Conservation (phyloP, 768 basidiomycete genomes). For the Suillus alpinus region DNA sequence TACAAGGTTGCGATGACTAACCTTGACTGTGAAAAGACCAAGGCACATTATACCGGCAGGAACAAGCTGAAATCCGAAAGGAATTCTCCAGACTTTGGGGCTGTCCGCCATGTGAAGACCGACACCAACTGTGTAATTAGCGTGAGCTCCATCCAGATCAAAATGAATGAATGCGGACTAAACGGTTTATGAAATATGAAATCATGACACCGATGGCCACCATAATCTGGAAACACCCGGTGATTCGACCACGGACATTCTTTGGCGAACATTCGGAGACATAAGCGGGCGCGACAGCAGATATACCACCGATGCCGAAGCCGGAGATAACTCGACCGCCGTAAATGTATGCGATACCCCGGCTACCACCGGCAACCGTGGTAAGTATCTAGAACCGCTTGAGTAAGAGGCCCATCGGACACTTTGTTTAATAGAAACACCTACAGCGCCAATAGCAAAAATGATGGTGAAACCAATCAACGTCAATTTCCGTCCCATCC, state of each 20-base stretch:
- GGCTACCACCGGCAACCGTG: slow-evolving; percentile 56
- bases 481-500: slow-evolving; percentile 64
- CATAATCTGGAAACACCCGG: slow-evolving; percentile 85
- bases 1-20: slow-evolving; percentile 8
- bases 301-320: slow-evolving; percentile 79
- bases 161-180: slow-evolving; percentile 26
- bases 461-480: slow-evolving; percentile 59
- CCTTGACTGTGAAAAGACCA: slow-evolving; percentile 67
- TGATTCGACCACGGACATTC: slow-evolving; percentile 81
- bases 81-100: slow-evolving; percentile 62
- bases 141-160: not conserved
- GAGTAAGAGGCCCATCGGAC: not conserved
- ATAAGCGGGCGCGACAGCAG: slow-evolving; percentile 80
- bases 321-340: slow-evolving; percentile 79
- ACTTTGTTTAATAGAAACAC: slow-evolving; percentile 3
- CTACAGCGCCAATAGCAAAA: slow-evolving; percentile 71
- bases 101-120: slow-evolving; percentile 48
- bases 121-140: slow-evolving; percentile 50
- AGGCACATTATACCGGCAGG: slow-evolving; percentile 70
- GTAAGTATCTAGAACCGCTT: slow-evolving; percentile 53
- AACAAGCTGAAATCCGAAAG: slow-evolving; percentile 73
- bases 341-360: slow-evolving; percentile 70
- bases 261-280: slow-evolving; percentile 89
- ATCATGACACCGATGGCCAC: slow-evolving; percentile 83
- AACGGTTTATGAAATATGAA: slow-evolving; percentile 79